phyloP scores from a whole-genome alignment of 1,139 yeast genomes.

The Suhomyces taliae region DNA sequence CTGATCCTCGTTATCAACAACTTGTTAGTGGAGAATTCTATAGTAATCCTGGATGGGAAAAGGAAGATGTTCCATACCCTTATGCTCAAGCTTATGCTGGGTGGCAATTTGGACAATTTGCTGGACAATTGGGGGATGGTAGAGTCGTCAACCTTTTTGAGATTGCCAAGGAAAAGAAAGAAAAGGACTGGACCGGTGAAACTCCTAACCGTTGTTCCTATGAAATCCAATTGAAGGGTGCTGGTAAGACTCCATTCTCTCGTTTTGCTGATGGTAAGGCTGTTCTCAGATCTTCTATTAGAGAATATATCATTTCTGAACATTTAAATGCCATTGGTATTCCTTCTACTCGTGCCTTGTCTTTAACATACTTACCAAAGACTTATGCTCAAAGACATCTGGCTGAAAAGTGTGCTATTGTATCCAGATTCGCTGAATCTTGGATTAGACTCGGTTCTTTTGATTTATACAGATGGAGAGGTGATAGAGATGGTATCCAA shows the following conservation, averaged over 20 bases:
- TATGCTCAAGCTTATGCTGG: conserved; percentile 95
- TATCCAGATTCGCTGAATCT: conserved; percentile 76
- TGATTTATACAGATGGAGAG: conserved; percentile 76
- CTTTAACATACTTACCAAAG: conserved; percentile 69
- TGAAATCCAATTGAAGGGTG: conserved; percentile 85
- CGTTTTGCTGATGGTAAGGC: conserved; percentile 98
- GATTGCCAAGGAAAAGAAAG: conserved; percentile 26
- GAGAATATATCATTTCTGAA: conserved; percentile 88
- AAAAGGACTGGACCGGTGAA: conserved; percentile 21
- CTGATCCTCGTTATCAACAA: conserved; percentile 47
- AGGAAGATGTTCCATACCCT: conserved; percentile 59
- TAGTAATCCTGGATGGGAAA: conserved; percentile 25
- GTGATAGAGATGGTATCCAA: conserved; percentile 63
- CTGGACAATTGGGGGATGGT: conserved; percentile 97
- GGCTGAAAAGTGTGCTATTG: conserved; percentile 82
- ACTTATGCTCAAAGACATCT: conserved; percentile 73
- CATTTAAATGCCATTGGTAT: conserved; percentile 78
- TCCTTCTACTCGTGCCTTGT: conserved; percentile 82
- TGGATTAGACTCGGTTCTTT: conserved; percentile 94
- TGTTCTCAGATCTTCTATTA: conserved; percentile 77
- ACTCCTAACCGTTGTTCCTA: conserved; percentile 33
- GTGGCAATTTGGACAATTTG: conserved; percentile 93
- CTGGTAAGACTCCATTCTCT: conserved; percentile 88
- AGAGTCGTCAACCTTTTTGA: conserved; percentile 83
- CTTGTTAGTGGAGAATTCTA: conserved; percentile 64